A percentile compares a stretch with the other conserved stretches of the same genome.
These are phyloP conservation scores for Leishmania amazonensis DNA, from an alignment of 208 protist genomes.

Conservation along the genomic window DNA sequence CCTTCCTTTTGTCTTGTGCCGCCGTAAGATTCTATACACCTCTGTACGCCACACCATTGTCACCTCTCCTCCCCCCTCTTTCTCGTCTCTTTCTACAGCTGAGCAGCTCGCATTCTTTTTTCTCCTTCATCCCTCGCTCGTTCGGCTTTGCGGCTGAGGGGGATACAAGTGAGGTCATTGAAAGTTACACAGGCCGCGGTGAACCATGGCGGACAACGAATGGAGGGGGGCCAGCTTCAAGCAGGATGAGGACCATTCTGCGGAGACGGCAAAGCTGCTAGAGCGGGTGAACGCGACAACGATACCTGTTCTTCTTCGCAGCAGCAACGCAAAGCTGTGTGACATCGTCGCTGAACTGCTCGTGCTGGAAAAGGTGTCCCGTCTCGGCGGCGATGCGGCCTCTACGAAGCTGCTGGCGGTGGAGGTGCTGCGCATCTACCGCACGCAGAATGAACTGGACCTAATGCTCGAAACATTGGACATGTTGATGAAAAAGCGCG, in stretches of 20 bases:
- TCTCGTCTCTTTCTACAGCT: background rate
- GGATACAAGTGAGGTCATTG: background rate
- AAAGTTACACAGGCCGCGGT: slow-evolving; percentile 1
- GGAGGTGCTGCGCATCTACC: slow-evolving; percentile 90
- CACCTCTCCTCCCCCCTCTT: background rate
- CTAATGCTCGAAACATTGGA: slow-evolving; percentile 88
- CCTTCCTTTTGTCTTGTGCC: background rate
- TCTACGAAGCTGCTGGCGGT: slow-evolving; percentile 85
- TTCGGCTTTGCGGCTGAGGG: background rate
- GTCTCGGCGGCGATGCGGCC: slow-evolving; percentile 77
- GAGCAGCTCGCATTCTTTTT: slow-evolving; percentile 6
- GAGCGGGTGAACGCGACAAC: slow-evolving; percentile 79
- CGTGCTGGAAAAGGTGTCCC: slow-evolving; percentile 88
- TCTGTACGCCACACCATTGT: background rate
- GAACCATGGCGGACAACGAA: slow-evolving; percentile 67
- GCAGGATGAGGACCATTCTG: slow-evolving; percentile 85
- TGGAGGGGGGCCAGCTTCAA: slow-evolving; percentile 91
- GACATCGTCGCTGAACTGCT: slow-evolving; percentile 90
- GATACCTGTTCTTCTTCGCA: slow-evolving; percentile 73
- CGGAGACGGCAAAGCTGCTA: slow-evolving; percentile 60
- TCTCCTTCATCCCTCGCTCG: background rate
- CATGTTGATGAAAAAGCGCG: slow-evolving; percentile 93
- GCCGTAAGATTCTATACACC: background rate
- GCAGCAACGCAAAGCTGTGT: slow-evolving; percentile 52
- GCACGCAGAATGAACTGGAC: slow-evolving; percentile 73